Evolutionary conservation across 2,329 filamentous ascomycete species (phyloP).

Genomic region (Penicillium sp.): DNA sequence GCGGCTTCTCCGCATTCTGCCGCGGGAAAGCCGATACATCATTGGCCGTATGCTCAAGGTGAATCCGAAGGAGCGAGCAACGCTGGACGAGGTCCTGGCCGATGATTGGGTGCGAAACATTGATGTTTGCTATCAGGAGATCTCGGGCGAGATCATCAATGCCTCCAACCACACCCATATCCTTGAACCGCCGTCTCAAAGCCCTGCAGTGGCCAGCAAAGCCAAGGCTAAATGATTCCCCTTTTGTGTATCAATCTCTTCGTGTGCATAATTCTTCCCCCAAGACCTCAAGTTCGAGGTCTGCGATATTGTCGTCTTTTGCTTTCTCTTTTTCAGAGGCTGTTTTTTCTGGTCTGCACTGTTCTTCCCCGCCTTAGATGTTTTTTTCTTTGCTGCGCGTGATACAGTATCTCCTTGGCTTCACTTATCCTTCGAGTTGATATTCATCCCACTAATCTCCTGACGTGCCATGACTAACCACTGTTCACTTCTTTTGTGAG

Average conservation of each 20-base stretch:
- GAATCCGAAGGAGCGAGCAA: conserved; percentile 74
- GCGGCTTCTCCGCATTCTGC: conserved; percentile 78
- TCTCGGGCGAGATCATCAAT: conserved; percentile 64
- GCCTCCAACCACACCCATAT: conserved; percentile 77
- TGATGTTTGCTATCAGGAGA: conserved; percentile 72
- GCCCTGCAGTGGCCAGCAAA: conserved; percentile 34
- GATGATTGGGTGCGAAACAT: conserved; percentile 88
- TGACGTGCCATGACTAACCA: background rate
- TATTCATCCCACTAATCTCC: conserved; percentile 6
- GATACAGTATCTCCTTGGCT: background rate
- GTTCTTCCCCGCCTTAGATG: conserved; percentile 1
- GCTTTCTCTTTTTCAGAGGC: conserved; percentile 3
- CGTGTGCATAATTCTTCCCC: conserved; percentile 17
- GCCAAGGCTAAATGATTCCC: conserved; percentile 27
- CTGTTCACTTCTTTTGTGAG: background rate
- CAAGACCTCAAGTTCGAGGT: background rate
- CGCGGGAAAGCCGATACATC: conserved; percentile 82
- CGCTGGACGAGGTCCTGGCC: conserved; percentile 74
- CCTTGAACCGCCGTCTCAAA: conserved; percentile 59
- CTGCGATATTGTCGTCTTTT: conserved; percentile 1
- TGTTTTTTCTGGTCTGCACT: conserved; percentile 2
- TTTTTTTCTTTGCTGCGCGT: conserved; percentile 1
- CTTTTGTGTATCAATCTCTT: conserved; percentile 18
- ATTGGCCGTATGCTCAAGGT: conserved; percentile 89
- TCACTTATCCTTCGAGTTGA: conserved; percentile 1